Evolutionary conservation across 2,329 filamentous ascomycete species (phyloP).

Genomic region (Pestalotiopsis sp.): DNA sequence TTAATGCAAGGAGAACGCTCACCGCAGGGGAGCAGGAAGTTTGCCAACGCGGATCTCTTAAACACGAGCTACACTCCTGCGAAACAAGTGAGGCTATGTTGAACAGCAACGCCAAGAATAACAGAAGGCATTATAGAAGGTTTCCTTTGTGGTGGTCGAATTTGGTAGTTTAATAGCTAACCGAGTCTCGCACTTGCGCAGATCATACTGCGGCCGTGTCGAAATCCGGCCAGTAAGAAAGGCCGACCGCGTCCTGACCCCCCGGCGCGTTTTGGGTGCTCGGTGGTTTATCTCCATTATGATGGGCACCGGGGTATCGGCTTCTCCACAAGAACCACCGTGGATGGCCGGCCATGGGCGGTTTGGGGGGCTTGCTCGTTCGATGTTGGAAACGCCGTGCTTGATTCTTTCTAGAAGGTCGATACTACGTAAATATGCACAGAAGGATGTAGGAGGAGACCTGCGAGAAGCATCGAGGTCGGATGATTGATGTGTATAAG

Average conservation of each 20-base stretch:
- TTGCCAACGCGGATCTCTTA: background rate
- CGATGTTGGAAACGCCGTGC: constrained; percentile 11
- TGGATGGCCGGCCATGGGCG: background rate
- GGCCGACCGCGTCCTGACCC: background rate
- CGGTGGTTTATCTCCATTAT: constrained; percentile 4
- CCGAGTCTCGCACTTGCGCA: constrained; percentile 2
- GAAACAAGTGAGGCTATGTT: background rate
- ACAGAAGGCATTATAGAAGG: constrained; percentile 5
- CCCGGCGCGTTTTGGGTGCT: constrained; percentile 10
- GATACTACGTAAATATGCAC: background rate
- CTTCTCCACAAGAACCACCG: background rate
- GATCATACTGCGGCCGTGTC: constrained; percentile 12
- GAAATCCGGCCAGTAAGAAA: background rate
- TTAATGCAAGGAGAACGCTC: background rate
- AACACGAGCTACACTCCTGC: background rate
- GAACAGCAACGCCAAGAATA: background rate
- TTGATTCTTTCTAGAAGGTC: background rate
- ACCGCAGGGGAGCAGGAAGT: background rate
- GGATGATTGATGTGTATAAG: constrained; percentile 4
- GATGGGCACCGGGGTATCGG: background rate
- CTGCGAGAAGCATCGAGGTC: background rate
- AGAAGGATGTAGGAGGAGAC: background rate
- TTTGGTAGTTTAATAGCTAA: background rate
- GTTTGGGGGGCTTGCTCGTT: background rate
- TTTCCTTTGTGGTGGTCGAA: background rate